Percentiles rank a stretch among this genome's conserved stretches.
Conservation (phyloP, 2,329 filamentous ascomycete species). For the Verticillium alfalfae region DNA sequence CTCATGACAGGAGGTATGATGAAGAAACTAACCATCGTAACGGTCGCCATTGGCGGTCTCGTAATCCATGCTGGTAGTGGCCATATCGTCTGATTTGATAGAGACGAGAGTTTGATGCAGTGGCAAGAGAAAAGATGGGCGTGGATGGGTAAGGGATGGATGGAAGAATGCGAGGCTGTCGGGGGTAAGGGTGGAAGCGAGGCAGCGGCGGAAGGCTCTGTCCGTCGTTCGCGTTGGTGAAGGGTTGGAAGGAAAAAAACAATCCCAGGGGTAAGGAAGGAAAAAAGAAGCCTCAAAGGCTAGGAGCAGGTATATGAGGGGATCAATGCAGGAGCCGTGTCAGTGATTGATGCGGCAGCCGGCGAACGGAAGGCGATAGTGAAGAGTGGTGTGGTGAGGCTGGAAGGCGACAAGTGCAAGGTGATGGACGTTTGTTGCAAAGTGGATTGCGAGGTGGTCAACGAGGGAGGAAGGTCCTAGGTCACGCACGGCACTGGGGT, state of each 20-base stretch:
- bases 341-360: not conserved
- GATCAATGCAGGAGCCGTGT: not conserved
- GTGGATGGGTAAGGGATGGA: slow-evolving; percentile 6
- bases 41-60: slow-evolving; percentile 62
- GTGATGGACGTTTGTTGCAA: not conserved
- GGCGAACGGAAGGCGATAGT: not conserved
- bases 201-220: not conserved
- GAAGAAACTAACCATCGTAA: slow-evolving; percentile 52
- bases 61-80: slow-evolving; percentile 65
- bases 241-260: not conserved
- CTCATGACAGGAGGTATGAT: not conserved
- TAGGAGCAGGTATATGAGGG: not conserved
- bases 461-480: slow-evolving; percentile 2
- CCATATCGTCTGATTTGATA: slow-evolving; percentile 34
- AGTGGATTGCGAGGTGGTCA: slow-evolving; percentile 2
- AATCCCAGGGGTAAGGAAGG: slow-evolving; percentile 5
- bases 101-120: not conserved
- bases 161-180: not conserved
- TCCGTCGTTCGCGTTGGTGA: not conserved
- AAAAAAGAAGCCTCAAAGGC: slow-evolving; percentile 13
- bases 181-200: not conserved
- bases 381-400: not conserved
- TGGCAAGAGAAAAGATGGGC: not conserved
- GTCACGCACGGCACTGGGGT: not conserved
- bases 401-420: not conserved